phyloP scores from a whole-genome alignment of 805 yeast species.

The Starmerella powellii region DNA sequence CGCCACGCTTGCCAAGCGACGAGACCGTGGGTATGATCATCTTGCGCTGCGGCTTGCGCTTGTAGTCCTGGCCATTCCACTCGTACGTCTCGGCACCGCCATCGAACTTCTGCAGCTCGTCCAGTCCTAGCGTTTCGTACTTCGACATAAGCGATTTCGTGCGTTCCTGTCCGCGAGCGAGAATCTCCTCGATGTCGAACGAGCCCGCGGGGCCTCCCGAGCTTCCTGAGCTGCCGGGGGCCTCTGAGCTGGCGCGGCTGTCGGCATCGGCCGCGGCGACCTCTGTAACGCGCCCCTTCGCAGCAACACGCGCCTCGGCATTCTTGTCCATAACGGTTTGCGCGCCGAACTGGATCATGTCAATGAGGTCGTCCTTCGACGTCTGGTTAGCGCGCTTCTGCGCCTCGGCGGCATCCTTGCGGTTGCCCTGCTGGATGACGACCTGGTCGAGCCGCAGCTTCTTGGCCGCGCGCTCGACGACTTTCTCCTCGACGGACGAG shows the following conservation, averaged over 20 bases:
- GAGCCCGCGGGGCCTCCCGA: not conserved
- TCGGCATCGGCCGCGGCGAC: slow-evolving; percentile 1
- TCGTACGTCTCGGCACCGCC: slow-evolving; percentile 77
- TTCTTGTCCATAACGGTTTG: slow-evolving; percentile 60
- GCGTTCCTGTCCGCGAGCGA: slow-evolving; percentile 67
- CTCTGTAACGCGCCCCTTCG: too few species aligned
- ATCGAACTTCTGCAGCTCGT: slow-evolving; percentile 84
- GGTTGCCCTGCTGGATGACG: slow-evolving; percentile 86
- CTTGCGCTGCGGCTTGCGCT: slow-evolving; percentile 34
- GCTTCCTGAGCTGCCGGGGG: too few species aligned
- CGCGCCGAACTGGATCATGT: slow-evolving; percentile 97
- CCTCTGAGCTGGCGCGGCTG: too few species aligned
- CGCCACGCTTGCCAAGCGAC: slow-evolving; percentile 21
- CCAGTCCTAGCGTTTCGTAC: slow-evolving; percentile 76
- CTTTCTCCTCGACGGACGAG: slow-evolving; percentile 92
- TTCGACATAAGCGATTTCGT: slow-evolving; percentile 70
- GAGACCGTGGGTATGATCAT: slow-evolving; percentile 26
- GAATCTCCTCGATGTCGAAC: slow-evolving; percentile 67
- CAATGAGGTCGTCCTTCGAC: slow-evolving; percentile 67
- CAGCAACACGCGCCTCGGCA: slow-evolving; percentile 15
- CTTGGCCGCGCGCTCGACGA: slow-evolving; percentile 89
- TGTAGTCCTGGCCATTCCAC: slow-evolving; percentile 89
- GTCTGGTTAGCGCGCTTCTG: slow-evolving; percentile 33
- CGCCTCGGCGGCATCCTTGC: slow-evolving; percentile 32
- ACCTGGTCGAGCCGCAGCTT: slow-evolving; percentile 83